Conservation (phyloP, 495 filamentous ascomycete species). For the Cudoniella acicularis region DNA sequence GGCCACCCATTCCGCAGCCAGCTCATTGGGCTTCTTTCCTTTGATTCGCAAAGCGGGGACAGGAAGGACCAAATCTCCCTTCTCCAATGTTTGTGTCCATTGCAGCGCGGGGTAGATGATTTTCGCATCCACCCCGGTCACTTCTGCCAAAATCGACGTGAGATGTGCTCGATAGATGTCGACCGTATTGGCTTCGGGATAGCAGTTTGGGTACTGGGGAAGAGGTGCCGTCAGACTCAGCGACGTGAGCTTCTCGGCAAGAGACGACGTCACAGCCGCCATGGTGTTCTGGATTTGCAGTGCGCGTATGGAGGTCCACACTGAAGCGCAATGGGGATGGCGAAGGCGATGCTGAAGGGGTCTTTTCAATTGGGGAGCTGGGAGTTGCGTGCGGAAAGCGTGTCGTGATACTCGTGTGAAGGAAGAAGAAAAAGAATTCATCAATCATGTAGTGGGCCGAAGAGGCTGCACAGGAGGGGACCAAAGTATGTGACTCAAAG, state of each 20-base stretch:
- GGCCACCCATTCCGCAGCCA: slow-evolving; percentile 65
- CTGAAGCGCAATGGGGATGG: too few relatives aligned
- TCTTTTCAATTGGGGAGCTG: background rate
- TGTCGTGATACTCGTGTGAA: slow-evolving; percentile 13
- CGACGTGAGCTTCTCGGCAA: slow-evolving; percentile 27
- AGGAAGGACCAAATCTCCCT: slow-evolving; percentile 82
- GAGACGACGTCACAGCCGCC: slow-evolving; percentile 9
- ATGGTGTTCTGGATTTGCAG: slow-evolving; percentile 5
- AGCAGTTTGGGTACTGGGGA: slow-evolving; percentile 45
- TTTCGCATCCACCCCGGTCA: slow-evolving; percentile 65
- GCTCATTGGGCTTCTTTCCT: slow-evolving; percentile 72
- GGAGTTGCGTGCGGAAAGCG: background rate
- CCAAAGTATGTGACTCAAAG: background rate
- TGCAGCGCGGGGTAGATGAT: slow-evolving; percentile 74
- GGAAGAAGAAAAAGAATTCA: slow-evolving; percentile 16
- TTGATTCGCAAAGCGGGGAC: slow-evolving; percentile 78
- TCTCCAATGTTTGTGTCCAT: slow-evolving; percentile 83
- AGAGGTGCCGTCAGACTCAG: slow-evolving; percentile 31
- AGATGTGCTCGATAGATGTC: slow-evolving; percentile 88
- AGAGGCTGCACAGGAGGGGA: background rate
- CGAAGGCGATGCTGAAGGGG: slow-evolving; percentile 1
- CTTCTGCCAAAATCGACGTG: slow-evolving; percentile 64
- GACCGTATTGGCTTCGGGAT: slow-evolving; percentile 74
- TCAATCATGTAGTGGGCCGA: slow-evolving; percentile 13
- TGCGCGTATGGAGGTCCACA: slow-evolving; percentile 1